A percentile compares a stretch with the other conserved stretches of the same genome.
Evolutionary conservation across 2,329 filamentous ascomycete species (phyloP).

Genomic region (Ceratocystis destructans): DNA sequence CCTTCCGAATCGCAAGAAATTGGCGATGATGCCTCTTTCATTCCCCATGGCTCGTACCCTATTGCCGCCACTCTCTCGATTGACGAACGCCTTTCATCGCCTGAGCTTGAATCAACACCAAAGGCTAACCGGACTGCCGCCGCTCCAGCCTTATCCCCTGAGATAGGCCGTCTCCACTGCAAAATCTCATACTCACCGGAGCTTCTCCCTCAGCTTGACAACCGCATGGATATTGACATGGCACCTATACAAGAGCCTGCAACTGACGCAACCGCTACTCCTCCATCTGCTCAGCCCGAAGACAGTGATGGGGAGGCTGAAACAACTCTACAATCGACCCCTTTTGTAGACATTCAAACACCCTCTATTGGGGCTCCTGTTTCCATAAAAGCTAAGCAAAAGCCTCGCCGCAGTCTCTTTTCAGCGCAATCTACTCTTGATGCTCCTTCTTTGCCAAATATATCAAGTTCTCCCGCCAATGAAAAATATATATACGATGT

Average conservation of each 20-base stretch:
- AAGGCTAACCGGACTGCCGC: neutral
- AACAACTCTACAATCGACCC: neutral
- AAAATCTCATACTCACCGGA: neutral
- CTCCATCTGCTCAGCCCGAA: slow-evolving; percentile 6
- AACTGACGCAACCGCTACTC: slow-evolving; percentile 1
- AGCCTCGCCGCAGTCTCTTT: slow-evolving; percentile 13
- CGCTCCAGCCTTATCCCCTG: neutral
- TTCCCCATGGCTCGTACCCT: neutral
- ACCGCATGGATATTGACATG: neutral
- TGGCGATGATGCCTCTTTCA: neutral
- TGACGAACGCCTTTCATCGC: slow-evolving; percentile 1
- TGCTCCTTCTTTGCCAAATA: neutral
- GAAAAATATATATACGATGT: slow-evolving; percentile 16
- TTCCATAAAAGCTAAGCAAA: slow-evolving; percentile 2
- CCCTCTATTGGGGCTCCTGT: neutral
- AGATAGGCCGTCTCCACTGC: neutral
- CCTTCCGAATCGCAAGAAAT: neutral
- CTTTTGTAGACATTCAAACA: neutral
- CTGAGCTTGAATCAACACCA: slow-evolving; percentile 6
- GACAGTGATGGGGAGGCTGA: neutral
- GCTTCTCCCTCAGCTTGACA: neutral
- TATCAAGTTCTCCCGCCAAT: neutral
- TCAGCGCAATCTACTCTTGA: neutral
- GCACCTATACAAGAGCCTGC: neutral
- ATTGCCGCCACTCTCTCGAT: neutral